phyloP scores from a whole-genome alignment of 768 basidiomycete species.

The Lactarius deliciosus region DNA sequence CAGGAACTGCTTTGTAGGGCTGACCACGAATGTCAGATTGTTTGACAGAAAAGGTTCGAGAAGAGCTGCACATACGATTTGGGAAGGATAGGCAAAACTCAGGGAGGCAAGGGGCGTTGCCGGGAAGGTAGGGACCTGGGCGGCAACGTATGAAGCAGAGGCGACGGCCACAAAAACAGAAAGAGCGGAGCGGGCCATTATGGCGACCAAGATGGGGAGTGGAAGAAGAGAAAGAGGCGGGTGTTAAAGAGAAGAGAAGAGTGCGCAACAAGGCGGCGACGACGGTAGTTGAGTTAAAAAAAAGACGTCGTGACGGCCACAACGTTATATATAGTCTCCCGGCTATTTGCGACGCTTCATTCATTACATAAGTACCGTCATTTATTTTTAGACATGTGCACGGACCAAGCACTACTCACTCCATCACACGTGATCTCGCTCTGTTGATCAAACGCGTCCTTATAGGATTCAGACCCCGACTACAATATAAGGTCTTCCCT shows the following conservation, averaged over 20 bases:
- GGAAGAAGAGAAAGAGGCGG: conserved; percentile 11
- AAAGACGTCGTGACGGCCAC: conserved; percentile 13
- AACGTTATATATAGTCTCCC: conserved; percentile 29
- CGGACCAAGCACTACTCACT: conserved; percentile 13
- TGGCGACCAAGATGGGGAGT: conserved; percentile 26
- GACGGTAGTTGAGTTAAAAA: neutral
- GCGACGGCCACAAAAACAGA: conserved; percentile 37
- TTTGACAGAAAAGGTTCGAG: neutral
- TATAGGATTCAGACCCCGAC: conserved; percentile 31
- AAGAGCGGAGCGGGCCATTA: conserved; percentile 40
- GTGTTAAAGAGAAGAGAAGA: conserved; percentile 14
- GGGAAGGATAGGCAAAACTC: conserved; percentile 31
- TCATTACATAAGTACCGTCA: neutral
- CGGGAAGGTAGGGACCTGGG: conserved; percentile 32
- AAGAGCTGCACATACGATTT: conserved; percentile 28
- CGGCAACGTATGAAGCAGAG: conserved; percentile 32
- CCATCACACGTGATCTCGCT: conserved; percentile 18
- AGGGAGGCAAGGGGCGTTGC: conserved; percentile 35
- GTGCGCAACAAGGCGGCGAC: neutral
- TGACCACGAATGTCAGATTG: conserved; percentile 29
- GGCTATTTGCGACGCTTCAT: conserved; percentile 12
- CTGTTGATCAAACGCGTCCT: conserved; percentile 29
- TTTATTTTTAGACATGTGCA: conserved; percentile 6
- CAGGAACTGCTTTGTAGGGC: conserved; percentile 53
- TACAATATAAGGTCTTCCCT: conserved; percentile 15